phyloP scores from a whole-genome alignment of 2,329 filamentous ascomycete genomes.

The Neofusicoccum cordaticola region DNA sequence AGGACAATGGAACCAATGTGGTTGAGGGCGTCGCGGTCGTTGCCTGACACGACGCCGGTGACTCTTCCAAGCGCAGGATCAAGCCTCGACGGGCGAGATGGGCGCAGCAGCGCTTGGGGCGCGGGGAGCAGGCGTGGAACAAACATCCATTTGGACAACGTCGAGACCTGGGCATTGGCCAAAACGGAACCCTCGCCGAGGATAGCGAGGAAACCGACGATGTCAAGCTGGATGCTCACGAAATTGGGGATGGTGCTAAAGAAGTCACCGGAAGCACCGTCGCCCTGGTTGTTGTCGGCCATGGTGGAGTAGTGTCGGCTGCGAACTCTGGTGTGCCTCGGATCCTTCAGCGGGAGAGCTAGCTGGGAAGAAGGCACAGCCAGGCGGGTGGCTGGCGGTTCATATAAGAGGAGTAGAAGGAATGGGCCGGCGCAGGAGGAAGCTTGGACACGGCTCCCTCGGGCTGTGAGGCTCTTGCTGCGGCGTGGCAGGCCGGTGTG shows the following conservation, averaged over 20 bases:
- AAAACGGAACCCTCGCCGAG: constrained; percentile 51
- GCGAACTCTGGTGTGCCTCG: neutral
- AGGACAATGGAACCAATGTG: constrained; percentile 50
- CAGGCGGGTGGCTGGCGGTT: neutral
- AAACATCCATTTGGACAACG: constrained; percentile 49
- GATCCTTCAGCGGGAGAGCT: constrained; percentile 1
- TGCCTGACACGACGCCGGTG: constrained; percentile 48
- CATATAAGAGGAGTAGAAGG: neutral
- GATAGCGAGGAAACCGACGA: constrained; percentile 56
- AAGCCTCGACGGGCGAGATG: constrained; percentile 43
- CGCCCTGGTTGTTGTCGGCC: neutral
- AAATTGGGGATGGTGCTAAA: constrained; percentile 17
- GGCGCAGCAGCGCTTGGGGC: constrained; percentile 49
- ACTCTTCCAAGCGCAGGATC: constrained; percentile 41
- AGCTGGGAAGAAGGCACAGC: neutral
- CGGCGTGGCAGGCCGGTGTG: neutral
- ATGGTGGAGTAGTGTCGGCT: neutral
- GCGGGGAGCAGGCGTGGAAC: constrained; percentile 51
- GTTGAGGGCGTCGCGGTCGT: constrained; percentile 45
- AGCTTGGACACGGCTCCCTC: neutral
- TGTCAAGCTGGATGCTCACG: constrained; percentile 49
- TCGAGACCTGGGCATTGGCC: constrained; percentile 50
- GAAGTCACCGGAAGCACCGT: neutral
- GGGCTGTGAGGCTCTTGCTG: neutral
- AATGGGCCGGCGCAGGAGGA: neutral